Percentiles rank a stretch among this genome's conserved stretches.
Evolutionary conservation across 306 rosid genomes (phyloP).

Genomic region (Castanopsis chinensis): DNA sequence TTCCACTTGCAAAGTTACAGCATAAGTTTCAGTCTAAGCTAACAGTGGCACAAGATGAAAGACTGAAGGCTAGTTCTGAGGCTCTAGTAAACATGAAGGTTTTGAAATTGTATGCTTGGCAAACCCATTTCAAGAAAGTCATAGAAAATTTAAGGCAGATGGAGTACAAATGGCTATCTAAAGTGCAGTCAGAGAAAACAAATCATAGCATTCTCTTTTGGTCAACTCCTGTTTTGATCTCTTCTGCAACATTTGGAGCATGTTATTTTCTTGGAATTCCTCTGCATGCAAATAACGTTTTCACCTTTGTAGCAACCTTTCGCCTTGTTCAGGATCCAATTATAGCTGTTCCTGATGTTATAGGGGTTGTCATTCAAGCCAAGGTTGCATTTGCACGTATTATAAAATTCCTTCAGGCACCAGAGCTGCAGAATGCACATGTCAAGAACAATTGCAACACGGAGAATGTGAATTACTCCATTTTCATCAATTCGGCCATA

Average conservation of each 20-base stretch:
- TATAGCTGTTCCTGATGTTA: slow-evolving; percentile 47
- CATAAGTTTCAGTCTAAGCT: slow-evolving; percentile 62
- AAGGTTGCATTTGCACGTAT: slow-evolving; percentile 66
- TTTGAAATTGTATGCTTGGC: slow-evolving; percentile 83
- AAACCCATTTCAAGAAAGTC: slow-evolving; percentile 51
- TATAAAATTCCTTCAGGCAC: slow-evolving; percentile 54
- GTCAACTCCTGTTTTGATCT: slow-evolving; percentile 59
- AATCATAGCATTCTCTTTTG: slow-evolving; percentile 51
- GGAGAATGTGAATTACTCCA: slow-evolving; percentile 23
- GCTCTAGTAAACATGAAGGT: slow-evolving; percentile 78
- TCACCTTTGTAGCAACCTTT: slow-evolving; percentile 71
- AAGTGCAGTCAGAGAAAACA: slow-evolving; percentile 44
- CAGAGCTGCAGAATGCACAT: slow-evolving; percentile 47
- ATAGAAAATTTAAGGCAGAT: slow-evolving; percentile 47
- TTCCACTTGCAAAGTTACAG: slow-evolving; percentile 72
- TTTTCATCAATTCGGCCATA: slow-evolving; percentile 43
- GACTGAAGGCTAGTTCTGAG: slow-evolving; percentile 62
- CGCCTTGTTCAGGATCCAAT: slow-evolving; percentile 80
- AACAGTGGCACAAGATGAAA: slow-evolving; percentile 70
- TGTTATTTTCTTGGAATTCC: slow-evolving; percentile 65
- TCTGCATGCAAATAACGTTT: slow-evolving; percentile 71
- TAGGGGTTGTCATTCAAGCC: slow-evolving; percentile 69
- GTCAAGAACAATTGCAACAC: slow-evolving; percentile 12
- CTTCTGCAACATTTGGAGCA: slow-evolving; percentile 63
- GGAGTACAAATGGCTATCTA: slow-evolving; percentile 47